Conservation (phyloP, 2,329 filamentous ascomycete genomes). For the Bipolaris oryzae region DNA sequence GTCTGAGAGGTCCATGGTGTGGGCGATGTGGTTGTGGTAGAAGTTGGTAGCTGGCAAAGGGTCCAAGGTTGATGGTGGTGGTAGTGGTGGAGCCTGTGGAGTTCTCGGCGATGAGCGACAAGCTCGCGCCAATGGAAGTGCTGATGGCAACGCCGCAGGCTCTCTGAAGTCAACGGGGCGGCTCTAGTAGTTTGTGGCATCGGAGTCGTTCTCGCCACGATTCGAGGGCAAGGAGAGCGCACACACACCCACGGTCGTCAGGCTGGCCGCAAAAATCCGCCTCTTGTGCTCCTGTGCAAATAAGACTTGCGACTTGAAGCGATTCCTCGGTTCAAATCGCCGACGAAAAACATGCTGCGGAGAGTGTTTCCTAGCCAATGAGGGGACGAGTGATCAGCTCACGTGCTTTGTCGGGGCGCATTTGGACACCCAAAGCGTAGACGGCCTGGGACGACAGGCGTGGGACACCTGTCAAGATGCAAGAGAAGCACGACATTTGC, state of each 20-base stretch:
- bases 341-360: conserved; percentile 15
- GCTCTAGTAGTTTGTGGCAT: conserved; percentile 1
- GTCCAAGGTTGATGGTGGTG: neutral
- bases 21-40: neutral
- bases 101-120: conserved; percentile 10
- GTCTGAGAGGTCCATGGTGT: conserved; percentile 28
- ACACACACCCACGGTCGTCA: neutral
- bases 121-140: conserved; percentile 5
- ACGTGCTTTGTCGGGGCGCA: conserved; percentile 8
- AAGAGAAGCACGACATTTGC: neutral
- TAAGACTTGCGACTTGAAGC: conserved; percentile 11
- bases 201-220: conserved; percentile 3
- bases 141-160: neutral
- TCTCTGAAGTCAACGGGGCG: neutral
- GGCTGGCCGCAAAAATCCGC: neutral
- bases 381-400: conserved; percentile 9
- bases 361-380: conserved; percentile 15
- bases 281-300: conserved; percentile 5
- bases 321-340: conserved; percentile 14
- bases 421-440: neutral
- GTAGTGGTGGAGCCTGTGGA: conserved; percentile 11
- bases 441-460: neutral
- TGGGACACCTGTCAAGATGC: neutral
- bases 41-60: conserved; percentile 1
- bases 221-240: neutral